Base-by-base conservation (phyloP, 208 protist species). In the Leishmania gerbilli region DNA sequence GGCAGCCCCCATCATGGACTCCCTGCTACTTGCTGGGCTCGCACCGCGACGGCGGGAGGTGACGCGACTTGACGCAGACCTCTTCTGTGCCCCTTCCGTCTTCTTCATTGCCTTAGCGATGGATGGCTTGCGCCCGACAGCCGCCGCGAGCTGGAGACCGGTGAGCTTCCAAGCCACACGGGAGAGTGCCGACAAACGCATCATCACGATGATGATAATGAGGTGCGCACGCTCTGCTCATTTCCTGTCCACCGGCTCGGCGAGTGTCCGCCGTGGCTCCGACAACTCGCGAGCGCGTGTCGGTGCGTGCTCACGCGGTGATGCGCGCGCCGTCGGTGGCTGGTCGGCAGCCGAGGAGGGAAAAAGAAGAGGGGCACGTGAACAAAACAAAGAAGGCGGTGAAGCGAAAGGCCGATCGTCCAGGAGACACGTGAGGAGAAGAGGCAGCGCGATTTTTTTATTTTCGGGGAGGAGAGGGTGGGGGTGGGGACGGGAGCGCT, bases 171-270 rank as follows among this genome's bases (percentile, higher is more conserved):
- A 56, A 31, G 71, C 71, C 47, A 11, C 71, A 75, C 71, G 71
- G 15, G 71, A 42, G 24, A 75, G 24, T 42, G 47, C 71, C 49
- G 71, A 58, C 19, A 75, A 47, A 31, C 71, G 71, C 71, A 75
- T n/a, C 47, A 75, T 75, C 45, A 21, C 17, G 31, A 40, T 17
- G 11, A 47, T 71, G 42, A 37, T 19, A 67, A 64, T 47, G 24
- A 42, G 21, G 65, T n/a, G 37, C 40, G 37, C 40, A 24, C 21
- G 65, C 24, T 11, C 24, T 71, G 19, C 34, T n/a, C 65, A 42
- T 71, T 71, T 71, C 40, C 37, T 71, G 8, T 68, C 62, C 62
- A 40, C 31, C 31, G 13, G 31, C 15, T 34, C 62, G 31, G 11
- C 62, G 31, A 19, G 37, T 71, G 62, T 21, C 13, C 62, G 40